Base-by-base conservation (phyloP, 208 protist genomes). In the Trichomonas tenax region DNA sequence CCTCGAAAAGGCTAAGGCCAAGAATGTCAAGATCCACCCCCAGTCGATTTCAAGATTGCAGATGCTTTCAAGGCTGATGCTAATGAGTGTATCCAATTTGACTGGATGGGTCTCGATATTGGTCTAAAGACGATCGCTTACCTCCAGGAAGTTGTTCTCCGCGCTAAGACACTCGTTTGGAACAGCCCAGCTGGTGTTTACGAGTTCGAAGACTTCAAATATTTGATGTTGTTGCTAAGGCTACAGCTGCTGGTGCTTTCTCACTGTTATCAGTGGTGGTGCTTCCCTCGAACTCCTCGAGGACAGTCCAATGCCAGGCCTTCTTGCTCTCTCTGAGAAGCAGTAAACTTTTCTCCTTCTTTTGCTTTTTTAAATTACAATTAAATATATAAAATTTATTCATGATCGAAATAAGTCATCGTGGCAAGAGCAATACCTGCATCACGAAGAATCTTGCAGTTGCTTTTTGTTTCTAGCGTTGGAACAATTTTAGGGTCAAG, bases 11-110 rank as follows among this genome's bases (percentile, higher is more conserved):
- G 97, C 97, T 23, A 96, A 96, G 58, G 98, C 98, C 82, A 98
- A 98, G 95, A 98, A 98, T 90, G 99, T 99, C 82, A 98, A 99
- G 97, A 96, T 99, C 48, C 97, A 99, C 63, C 98, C 99, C 99
- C 99, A 36, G 15, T 63, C 21, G 97, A 97, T 46, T 96, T 97
- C 82, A 44, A 96, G 63, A 82, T 82, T 93, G 82, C 86, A 41
- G 58, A 89, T 72, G 51, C 63, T 63, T 97, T 97, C 81, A 95
- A 96, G 31, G 96, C 96, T 48, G 96, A 97, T 46, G 96, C 95
- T 58, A 95, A 96, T 44, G 46, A 96, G 63, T 96, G 97, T n/a
- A 97, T 98, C 41, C 97, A 96, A 58, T 97, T 97, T 8, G 97
- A 93, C 23, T 97, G n/a, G n/a, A n/a, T n/a, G n/a, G n/a, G n/a